These are phyloP conservation scores for Pseudogymnoascus sp. DNA, from an alignment of 2,329 filamentous ascomycete species.

Conservation along the genomic window DNA sequence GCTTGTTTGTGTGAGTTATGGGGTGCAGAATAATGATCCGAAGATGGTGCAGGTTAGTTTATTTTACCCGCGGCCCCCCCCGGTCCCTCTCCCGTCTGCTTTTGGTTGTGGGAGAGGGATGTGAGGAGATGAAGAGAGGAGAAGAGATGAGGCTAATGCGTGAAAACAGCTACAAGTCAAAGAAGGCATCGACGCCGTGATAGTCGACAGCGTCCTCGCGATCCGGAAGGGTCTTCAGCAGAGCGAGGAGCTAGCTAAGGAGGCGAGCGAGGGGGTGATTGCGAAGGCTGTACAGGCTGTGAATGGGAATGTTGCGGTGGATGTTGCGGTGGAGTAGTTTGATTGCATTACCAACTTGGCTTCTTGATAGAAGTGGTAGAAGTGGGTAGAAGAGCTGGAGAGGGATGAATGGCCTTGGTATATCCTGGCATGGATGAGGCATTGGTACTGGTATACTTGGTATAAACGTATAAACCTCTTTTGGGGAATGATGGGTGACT, in stretches of 20 bases:
- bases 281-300: background rate
- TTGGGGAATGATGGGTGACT: background rate
- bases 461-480: background rate
- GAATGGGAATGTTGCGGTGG: background rate
- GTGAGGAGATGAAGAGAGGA: background rate
- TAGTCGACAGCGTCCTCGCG: constrained; percentile 88
- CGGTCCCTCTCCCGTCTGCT: too few species aligned
- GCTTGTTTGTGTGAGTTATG: constrained; percentile 91
- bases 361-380: background rate
- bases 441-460: background rate
- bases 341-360: background rate
- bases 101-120: background rate
- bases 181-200: constrained; percentile 94
- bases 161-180: constrained; percentile 59
- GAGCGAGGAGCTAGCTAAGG: background rate
- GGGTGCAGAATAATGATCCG: constrained; percentile 80
- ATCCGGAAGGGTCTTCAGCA: constrained; percentile 71
- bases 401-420: background rate
- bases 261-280: background rate
- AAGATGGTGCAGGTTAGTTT: constrained; percentile 72
- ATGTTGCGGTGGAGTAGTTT: background rate
- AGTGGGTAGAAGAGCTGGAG: background rate
- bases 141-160: constrained; percentile 9
- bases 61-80: too few species aligned
- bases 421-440: background rate